These are phyloP conservation scores for Silene noctiflora DNA, from an alignment of 179 eudicot species.

Conservation along the genomic window DNA sequence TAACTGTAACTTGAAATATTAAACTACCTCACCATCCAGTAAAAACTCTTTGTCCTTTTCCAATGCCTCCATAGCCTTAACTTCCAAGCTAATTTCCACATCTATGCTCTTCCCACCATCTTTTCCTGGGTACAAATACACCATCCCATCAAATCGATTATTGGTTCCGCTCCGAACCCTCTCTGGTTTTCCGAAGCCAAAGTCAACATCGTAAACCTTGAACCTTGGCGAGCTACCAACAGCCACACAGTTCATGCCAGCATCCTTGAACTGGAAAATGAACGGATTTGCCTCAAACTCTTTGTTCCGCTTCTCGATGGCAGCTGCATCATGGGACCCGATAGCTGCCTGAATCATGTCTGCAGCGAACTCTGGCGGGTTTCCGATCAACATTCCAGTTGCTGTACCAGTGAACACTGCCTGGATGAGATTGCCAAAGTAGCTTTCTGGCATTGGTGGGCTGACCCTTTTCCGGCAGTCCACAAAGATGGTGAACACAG, in stretches of 20 bases:
- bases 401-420: slow-evolving; percentile 85
- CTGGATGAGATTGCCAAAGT: slow-evolving; percentile 94
- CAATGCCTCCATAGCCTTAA: slow-evolving; percentile 65
- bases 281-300: slow-evolving; percentile 80
- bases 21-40: slow-evolving; percentile 36
- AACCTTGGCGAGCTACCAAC: slow-evolving; percentile 95
- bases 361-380: slow-evolving; percentile 65
- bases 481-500: slow-evolving; percentile 80
- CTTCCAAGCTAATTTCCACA: slow-evolving; percentile 83
- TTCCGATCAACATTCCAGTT: slow-evolving; percentile 55
- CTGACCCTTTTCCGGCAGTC: slow-evolving; percentile 83
- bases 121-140: slow-evolving; percentile 79
- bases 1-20: slow-evolving; percentile 4
- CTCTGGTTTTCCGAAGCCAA: slow-evolving; percentile 82
- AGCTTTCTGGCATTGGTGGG: slow-evolving; percentile 88
- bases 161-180: slow-evolving; percentile 81
- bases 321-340: slow-evolving; percentile 53
- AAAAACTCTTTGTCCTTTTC: slow-evolving; percentile 77
- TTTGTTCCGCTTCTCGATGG: slow-evolving; percentile 52
- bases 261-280: slow-evolving; percentile 86
- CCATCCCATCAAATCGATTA: slow-evolving; percentile 95
- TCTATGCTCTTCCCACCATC: slow-evolving; percentile 76
- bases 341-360: slow-evolving; percentile 56
- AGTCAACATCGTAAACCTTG: slow-evolving; percentile 86
- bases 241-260: slow-evolving; percentile 88